Evolutionary conservation across 495 filamentous ascomycete genomes (phyloP).

Genomic region (Margaritispora aquatica): DNA sequence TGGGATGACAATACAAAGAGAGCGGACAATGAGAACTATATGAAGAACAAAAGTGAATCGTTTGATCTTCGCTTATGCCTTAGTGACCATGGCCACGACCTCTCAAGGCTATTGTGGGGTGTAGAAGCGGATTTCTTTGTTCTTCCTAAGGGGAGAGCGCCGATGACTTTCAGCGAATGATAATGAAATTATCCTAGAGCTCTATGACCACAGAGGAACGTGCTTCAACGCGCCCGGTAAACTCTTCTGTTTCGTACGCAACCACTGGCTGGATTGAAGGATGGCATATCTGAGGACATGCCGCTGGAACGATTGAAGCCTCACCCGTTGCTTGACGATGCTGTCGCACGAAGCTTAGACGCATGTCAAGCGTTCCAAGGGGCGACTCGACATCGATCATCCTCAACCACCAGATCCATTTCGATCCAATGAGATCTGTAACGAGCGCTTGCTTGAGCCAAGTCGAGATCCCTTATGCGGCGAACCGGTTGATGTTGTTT

Average conservation of each 20-base stretch:
- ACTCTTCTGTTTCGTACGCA: slow-evolving; percentile 8
- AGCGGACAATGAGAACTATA: slow-evolving; percentile 8
- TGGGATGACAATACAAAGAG: slow-evolving; percentile 14
- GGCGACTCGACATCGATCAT: slow-evolving; percentile 8
- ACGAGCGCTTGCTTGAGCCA: slow-evolving; percentile 20
- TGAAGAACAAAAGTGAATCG: slow-evolving; percentile 13
- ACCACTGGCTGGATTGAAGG: slow-evolving; percentile 5
- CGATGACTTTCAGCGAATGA: slow-evolving; percentile 17
- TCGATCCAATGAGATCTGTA: slow-evolving; percentile 10
- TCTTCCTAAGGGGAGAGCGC: slow-evolving; percentile 9
- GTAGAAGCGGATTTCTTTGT: slow-evolving; percentile 1
- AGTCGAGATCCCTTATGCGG: slow-evolving; percentile 2
- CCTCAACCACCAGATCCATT: slow-evolving; percentile 6
- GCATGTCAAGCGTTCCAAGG: background rate
- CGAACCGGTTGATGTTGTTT: slow-evolving; percentile 3
- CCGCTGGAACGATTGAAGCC: slow-evolving; percentile 14
- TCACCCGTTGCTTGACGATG: slow-evolving; percentile 7
- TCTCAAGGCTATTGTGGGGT: slow-evolving; percentile 8
- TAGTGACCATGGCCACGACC: slow-evolving; percentile 9
- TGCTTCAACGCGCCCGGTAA: slow-evolving; percentile 4
- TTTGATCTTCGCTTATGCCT: background rate
- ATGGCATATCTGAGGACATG: background rate
- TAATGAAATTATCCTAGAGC: background rate
- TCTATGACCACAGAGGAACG: slow-evolving; percentile 10
- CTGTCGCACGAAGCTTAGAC: slow-evolving; percentile 2